phyloP scores from a whole-genome alignment of 2,329 filamentous ascomycete species.

The Colletotrichum zoysiae region DNA sequence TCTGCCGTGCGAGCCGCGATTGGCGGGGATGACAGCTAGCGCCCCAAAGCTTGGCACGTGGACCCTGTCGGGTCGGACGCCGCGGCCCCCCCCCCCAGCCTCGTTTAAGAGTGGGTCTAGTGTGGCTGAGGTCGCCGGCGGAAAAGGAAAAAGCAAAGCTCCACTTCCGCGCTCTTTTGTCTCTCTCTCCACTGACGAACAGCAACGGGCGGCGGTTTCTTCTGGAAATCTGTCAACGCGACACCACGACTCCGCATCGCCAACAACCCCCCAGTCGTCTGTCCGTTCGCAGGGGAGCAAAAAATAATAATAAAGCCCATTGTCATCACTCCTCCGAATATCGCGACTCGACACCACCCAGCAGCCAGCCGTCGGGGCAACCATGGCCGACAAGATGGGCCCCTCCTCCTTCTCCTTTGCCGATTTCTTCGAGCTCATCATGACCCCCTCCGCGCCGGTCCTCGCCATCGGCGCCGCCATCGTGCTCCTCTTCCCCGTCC shows the following conservation, averaged over 20 bases:
- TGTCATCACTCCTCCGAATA: neutral
- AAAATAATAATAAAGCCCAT: no score
- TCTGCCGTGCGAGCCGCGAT: slow-evolving; percentile 36
- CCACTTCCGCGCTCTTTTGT: slow-evolving; percentile 9
- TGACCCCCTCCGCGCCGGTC: slow-evolving; percentile 71
- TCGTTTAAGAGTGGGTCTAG: neutral
- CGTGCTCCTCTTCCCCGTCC: slow-evolving; percentile 78
- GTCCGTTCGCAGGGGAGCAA: slow-evolving; percentile 2
- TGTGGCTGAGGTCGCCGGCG: slow-evolving; percentile 25
- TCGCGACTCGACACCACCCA: neutral
- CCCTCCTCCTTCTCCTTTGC: slow-evolving; percentile 53
- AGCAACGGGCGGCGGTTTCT: slow-evolving; percentile 21
- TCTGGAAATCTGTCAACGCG: slow-evolving; percentile 42
- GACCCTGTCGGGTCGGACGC: slow-evolving; percentile 22
- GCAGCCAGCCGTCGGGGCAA: neutral
- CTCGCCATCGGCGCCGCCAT: slow-evolving; percentile 78
- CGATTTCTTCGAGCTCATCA: slow-evolving; percentile 62
- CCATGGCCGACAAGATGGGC: slow-evolving; percentile 51
- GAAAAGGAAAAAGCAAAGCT: neutral
- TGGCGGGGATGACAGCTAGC: neutral
- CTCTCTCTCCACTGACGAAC: slow-evolving; percentile 17
- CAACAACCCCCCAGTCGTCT: slow-evolving; percentile 1
- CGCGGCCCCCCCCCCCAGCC: slow-evolving; percentile 24
- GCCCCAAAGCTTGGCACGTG: slow-evolving; percentile 39
- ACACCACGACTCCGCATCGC: slow-evolving; percentile 29